Conservation (phyloP, 129 eudicot genomes). For the Pittosporum tobira region DNA sequence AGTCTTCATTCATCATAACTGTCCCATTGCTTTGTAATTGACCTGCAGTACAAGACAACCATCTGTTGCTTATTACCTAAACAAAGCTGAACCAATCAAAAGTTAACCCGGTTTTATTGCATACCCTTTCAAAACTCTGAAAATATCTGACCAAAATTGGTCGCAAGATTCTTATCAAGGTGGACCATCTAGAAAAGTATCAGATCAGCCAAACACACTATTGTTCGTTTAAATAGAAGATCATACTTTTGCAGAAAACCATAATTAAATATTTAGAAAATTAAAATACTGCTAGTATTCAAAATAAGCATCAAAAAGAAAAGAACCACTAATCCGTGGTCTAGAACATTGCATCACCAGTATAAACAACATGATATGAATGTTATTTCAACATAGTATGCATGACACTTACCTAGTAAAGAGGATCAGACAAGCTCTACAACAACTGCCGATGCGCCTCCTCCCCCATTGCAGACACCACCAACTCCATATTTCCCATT, state of each 20-base stretch:
- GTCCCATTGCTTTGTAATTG: neutral
- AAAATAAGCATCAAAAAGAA: neutral
- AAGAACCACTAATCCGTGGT: neutral
- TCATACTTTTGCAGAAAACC: too few relatives aligned
- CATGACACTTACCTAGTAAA: neutral
- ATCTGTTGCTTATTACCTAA: neutral
- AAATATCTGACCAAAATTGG: neutral
- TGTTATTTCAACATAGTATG: too few relatives aligned
- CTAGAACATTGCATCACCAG: neutral
- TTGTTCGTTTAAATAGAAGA: neutral
- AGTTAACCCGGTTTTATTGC: too few relatives aligned
- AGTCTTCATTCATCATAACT: neutral
- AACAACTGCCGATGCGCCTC: constrained; percentile 94
- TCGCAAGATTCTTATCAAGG: neutral
- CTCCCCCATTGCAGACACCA: constrained; percentile 99
- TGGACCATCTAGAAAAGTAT: neutral
- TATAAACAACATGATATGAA: neutral
- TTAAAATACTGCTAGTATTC: neutral
- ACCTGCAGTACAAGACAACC: neutral
- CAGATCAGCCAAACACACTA: neutral
- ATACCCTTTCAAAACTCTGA: neutral
- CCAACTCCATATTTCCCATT: constrained; percentile 85
- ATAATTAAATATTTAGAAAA: too few relatives aligned
- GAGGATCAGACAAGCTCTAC: constrained; percentile 61
- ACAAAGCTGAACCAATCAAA: neutral